phyloP scores from a whole-genome alignment of 192 early-diverging fungal genomes.

The Coemansia asiatica region DNA sequence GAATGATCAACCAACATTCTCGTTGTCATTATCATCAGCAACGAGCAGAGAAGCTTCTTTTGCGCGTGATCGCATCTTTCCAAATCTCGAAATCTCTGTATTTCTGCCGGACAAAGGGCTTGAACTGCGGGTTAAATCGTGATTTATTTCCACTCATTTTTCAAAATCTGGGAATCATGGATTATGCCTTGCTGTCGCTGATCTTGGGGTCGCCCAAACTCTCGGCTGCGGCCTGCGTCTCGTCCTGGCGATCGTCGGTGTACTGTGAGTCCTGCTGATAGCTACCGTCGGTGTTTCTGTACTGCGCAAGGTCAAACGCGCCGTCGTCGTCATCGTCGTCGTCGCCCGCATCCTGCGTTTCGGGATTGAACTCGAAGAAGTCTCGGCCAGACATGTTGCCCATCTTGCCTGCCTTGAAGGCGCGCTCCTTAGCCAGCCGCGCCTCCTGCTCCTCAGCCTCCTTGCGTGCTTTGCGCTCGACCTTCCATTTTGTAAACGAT shows the following conservation, averaged over 20 bases:
- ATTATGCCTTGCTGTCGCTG: constrained; percentile 21
- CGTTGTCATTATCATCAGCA: no score
- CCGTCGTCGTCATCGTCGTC: constrained; percentile 78
- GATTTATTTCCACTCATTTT: not conserved
- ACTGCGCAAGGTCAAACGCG: constrained; percentile 77
- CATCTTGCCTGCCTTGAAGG: constrained; percentile 82
- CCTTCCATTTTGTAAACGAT: constrained; percentile 92
- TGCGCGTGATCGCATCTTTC: no score
- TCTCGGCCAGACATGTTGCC: constrained; percentile 95
- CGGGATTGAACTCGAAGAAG: constrained; percentile 97
- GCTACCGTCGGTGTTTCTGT: constrained; percentile 65
- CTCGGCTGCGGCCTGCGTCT: constrained; percentile 31
- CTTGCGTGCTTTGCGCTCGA: constrained; percentile 69
- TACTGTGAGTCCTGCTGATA: constrained; percentile 42
- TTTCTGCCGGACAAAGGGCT: no score
- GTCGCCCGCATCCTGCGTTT: constrained; percentile 68
- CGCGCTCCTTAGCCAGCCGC: constrained; percentile 79
- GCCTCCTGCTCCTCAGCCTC: constrained; percentile 66
- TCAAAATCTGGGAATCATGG: not conserved
- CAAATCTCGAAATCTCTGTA: no score
- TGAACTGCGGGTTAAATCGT: not conserved
- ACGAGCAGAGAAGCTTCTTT: no score
- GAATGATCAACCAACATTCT: no score
- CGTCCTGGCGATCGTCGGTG: constrained; percentile 15
- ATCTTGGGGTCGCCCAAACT: constrained; percentile 20